phyloP scores from a whole-genome alignment of 768 basidiomycete species.

The Exsudoporus frostii region DNA sequence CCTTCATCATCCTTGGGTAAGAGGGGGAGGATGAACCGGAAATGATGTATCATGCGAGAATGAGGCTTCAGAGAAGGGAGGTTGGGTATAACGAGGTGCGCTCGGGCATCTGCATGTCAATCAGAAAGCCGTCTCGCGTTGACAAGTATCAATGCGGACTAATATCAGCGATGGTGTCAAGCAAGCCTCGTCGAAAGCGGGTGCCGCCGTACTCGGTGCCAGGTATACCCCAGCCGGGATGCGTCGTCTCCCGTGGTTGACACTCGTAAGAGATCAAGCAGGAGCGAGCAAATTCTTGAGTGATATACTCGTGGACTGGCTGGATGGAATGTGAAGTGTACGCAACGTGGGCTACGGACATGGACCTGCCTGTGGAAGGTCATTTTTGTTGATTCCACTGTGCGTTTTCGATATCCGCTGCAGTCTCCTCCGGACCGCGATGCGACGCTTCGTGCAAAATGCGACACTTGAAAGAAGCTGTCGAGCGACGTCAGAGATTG shows the following conservation, averaged over 20 bases:
- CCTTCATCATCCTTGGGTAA: conserved; percentile 57
- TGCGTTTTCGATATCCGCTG: conserved; percentile 66
- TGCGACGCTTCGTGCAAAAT: conserved; percentile 65
- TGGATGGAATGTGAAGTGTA: conserved; percentile 25
- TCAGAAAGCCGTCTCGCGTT: conserved; percentile 3
- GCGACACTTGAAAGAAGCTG: conserved; percentile 57
- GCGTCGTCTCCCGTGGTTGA: conserved; percentile 60
- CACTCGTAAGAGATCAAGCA: conserved; percentile 71
- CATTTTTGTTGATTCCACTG: conserved; percentile 46
- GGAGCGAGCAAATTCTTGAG: conserved; percentile 72
- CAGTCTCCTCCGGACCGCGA: conserved; percentile 61
- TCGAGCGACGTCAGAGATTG: not conserved
- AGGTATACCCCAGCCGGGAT: conserved; percentile 74
- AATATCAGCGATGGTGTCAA: conserved; percentile 67
- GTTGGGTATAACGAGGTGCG: conserved; percentile 69
- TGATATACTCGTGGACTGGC: conserved; percentile 65
- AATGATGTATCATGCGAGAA: conserved; percentile 75
- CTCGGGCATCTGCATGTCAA: conserved; percentile 52
- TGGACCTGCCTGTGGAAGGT: conserved; percentile 54
- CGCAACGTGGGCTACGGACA: not conserved
- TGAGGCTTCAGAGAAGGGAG: conserved; percentile 70
- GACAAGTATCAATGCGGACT: conserved; percentile 42
- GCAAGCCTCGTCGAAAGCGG: conserved; percentile 63
- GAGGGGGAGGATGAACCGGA: conserved; percentile 71
- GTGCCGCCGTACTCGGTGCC: conserved; percentile 60